Evolutionary conservation across 257 asterid species (phyloP).

Genomic region (Craterostigma plantagineum): DNA sequence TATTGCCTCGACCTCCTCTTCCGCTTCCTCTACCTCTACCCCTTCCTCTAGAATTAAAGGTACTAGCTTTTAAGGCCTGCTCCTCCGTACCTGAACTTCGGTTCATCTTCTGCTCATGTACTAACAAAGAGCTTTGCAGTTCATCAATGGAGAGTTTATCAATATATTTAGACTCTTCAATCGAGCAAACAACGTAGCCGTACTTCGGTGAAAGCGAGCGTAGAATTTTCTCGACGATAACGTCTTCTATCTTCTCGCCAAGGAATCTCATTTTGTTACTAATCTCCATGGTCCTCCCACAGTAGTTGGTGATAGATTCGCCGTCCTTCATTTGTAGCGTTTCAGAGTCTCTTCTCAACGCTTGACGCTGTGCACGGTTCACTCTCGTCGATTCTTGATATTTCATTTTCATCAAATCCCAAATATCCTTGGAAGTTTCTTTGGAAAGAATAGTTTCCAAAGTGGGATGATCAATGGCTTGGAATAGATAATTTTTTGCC

Average conservation of each 20-base stretch:
- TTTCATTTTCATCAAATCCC: slow-evolving; percentile 8
- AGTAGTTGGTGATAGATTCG: slow-evolving; percentile 1
- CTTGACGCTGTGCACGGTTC: background rate
- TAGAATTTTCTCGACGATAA: slow-evolving; percentile 8
- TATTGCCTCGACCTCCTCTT: background rate
- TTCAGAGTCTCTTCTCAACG: slow-evolving; percentile 2
- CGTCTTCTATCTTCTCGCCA: slow-evolving; percentile 1
- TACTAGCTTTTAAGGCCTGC: background rate
- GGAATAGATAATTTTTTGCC: background rate
- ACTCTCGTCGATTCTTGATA: background rate
- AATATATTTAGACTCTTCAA: slow-evolving; percentile 5
- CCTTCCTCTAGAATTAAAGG: background rate
- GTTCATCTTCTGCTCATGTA: slow-evolving; percentile 7
- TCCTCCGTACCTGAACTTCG: background rate
- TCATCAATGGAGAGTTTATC: background rate
- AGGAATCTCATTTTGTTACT: background rate
- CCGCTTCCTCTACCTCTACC: background rate
- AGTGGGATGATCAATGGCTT: slow-evolving; percentile 1
- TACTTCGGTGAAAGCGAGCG: slow-evolving; percentile 2
- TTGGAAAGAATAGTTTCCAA: background rate
- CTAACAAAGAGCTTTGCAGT: slow-evolving; percentile 1
- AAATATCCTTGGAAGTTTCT: background rate
- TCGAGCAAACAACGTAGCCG: slow-evolving; percentile 3
- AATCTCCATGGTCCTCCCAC: background rate
- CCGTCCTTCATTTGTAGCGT: background rate